These are phyloP conservation scores for Fraxinus baroniana DNA, from an alignment of 305 asterid genomes.

Conservation along the genomic window DNA sequence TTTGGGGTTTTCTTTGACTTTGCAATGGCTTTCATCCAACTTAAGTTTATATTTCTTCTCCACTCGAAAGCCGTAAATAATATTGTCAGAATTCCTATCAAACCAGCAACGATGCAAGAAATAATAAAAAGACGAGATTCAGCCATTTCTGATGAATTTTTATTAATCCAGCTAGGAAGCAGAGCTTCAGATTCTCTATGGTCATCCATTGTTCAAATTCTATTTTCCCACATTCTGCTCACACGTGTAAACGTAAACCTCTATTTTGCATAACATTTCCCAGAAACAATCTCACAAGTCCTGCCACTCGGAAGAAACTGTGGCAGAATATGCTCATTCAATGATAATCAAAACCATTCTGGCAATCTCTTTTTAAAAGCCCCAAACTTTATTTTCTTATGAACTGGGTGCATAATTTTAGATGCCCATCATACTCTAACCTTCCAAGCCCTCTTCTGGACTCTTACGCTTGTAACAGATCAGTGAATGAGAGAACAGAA, in stretches of 20 bases:
- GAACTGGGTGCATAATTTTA: slow-evolving; percentile 14
- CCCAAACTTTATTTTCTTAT: not conserved
- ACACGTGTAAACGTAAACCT: slow-evolving; percentile 11
- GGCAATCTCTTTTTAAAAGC: slow-evolving; percentile 14
- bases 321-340: not conserved
- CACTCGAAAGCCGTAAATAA: slow-evolving; percentile 84
- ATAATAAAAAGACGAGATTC: slow-evolving; percentile 67
- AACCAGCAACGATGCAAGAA: slow-evolving; percentile 71
- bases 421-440: not conserved
- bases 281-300: slow-evolving; percentile 23
- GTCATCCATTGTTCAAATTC: slow-evolving; percentile 63
- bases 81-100: slow-evolving; percentile 75
- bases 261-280: slow-evolving; percentile 14
- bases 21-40: slow-evolving; percentile 96
- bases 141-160: slow-evolving; percentile 68
- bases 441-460: not conserved
- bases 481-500: not conserved
- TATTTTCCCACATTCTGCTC: slow-evolving; percentile 25
- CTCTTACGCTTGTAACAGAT: not conserved
- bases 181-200: slow-evolving; percentile 59
- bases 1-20: slow-evolving; percentile 90
- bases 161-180: slow-evolving; percentile 67
- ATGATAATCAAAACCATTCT: slow-evolving; percentile 10
- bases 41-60: slow-evolving; percentile 82
- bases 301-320: slow-evolving; percentile 21